These are phyloP conservation scores for Pseudogymnoascus destructans DNA, from an alignment of 2,329 filamentous ascomycete genomes.

Conservation along the genomic window DNA sequence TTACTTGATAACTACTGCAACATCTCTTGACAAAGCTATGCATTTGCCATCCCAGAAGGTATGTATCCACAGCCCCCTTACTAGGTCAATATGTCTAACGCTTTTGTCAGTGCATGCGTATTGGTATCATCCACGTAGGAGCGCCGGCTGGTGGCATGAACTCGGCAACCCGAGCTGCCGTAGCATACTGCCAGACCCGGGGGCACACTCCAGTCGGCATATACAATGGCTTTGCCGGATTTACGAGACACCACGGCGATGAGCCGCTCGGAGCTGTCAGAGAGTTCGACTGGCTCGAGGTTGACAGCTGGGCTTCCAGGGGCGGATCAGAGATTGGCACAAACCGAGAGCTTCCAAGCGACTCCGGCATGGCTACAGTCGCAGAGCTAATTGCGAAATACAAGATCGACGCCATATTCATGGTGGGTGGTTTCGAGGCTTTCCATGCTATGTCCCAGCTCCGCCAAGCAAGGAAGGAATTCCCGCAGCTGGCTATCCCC, in stretches of 20 bases:
- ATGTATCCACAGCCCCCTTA: conserved; percentile 21
- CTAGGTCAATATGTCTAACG: conserved; percentile 22
- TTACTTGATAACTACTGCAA: conserved; percentile 81
- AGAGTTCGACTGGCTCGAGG: conserved; percentile 82
- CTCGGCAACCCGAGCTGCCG: conserved; percentile 81
- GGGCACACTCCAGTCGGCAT: conserved; percentile 91
- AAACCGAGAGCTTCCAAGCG: conserved; percentile 80
- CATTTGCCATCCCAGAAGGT: conserved; percentile 60
- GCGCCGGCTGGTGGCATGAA: conserved; percentile 98
- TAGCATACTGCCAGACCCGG: conserved; percentile 80
- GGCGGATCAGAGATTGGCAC: conserved; percentile 97
- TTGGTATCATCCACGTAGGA: conserved; percentile 93
- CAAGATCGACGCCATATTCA: conserved; percentile 80
- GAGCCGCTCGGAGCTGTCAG: conserved; percentile 71
- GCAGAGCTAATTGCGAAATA: conserved; percentile 75
- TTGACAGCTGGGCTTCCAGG: conserved; percentile 89
- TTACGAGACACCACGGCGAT: conserved; percentile 81
- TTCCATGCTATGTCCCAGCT: conserved; percentile 87
- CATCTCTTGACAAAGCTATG: conserved; percentile 53
- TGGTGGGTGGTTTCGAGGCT: conserved; percentile 91
- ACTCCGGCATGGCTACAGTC: conserved; percentile 70
- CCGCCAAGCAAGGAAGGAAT: conserved; percentile 63
- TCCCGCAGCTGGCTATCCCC: conserved; percentile 80
- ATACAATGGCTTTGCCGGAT: conserved; percentile 91
- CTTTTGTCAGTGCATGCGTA: conserved; percentile 58